Conservation (phyloP, 2,329 filamentous ascomycete genomes). For the Colletotrichum coccodes region DNA sequence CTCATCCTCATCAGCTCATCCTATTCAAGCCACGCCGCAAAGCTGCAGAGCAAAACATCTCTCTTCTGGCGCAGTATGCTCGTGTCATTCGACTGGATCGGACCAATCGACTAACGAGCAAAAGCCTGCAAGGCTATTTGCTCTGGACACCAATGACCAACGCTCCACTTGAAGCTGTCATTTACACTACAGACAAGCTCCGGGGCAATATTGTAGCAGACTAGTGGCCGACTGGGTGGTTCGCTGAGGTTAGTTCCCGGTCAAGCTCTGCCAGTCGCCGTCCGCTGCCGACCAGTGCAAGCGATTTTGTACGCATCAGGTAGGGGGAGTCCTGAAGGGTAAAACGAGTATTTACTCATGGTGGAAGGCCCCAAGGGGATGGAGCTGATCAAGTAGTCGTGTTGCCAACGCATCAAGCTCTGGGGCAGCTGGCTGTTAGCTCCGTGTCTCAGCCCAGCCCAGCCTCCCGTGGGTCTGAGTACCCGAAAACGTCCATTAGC, state of each 20-base stretch:
- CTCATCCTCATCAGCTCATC: not conserved
- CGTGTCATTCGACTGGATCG: not conserved
- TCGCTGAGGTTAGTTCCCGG: conserved; percentile 8
- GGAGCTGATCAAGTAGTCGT: conserved; percentile 3
- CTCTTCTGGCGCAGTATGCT: not conserved
- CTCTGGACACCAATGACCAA: not conserved
- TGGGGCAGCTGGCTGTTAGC: conserved; percentile 9
- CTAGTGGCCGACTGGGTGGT: not conserved
- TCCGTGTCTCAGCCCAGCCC: conserved; percentile 12
- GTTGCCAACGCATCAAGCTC: conserved; percentile 25
- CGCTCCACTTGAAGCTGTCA: conserved; percentile 1
- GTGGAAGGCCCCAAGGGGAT: not conserved
- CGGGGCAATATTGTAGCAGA: not conserved
- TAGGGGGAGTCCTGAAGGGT: not conserved
- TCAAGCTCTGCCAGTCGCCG: not conserved
- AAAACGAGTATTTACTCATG: not conserved
- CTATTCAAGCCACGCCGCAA: conserved; percentile 19
- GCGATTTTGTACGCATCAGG: not conserved
- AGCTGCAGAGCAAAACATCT: not conserved
- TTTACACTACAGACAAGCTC: not conserved
- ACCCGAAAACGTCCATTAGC: not conserved
- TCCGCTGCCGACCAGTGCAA: not conserved
- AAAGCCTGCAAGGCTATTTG: not conserved
- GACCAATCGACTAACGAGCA: not conserved
- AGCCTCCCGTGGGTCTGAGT: not conserved